A percentile compares a stretch with the other conserved stretches of the same genome.
These are phyloP conservation scores for Babesia ovata DNA, from an alignment of 169 alveolate genomes.

Conservation along the genomic window DNA sequence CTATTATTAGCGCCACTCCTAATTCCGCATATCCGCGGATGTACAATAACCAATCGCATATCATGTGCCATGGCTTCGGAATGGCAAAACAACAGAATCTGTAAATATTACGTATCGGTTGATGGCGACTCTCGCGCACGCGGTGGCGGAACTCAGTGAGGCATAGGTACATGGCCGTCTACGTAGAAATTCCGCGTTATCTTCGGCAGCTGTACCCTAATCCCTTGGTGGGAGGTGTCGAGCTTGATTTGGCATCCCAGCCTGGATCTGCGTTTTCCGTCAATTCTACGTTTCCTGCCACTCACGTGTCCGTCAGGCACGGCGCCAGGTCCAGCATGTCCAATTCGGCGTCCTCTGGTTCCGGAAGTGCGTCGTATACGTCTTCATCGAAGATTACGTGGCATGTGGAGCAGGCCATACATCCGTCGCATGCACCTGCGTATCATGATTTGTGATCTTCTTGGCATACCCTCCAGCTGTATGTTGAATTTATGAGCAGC, in stretches of 20 bases:
- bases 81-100: neutral
- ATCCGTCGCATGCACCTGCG: conserved; percentile 95
- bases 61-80: neutral
- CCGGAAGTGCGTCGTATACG: conserved; percentile 84
- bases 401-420: conserved; percentile 96
- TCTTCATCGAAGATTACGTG: conserved; percentile 92
- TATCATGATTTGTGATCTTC: neutral
- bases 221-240: conserved; percentile 81
- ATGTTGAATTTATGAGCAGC: conserved; percentile 81
- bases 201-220: conserved; percentile 85
- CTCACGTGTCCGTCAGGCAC: conserved; percentile 91
- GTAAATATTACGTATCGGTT: conserved; percentile 23
- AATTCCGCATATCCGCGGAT: no score
- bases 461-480: conserved; percentile 80
- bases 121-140: neutral
- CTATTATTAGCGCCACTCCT: neutral
- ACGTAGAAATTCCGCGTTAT: conserved; percentile 92
- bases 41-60: no score
- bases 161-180: conserved; percentile 93
- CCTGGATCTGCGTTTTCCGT: conserved; percentile 80
- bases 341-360: conserved; percentile 90
- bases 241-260: conserved; percentile 92
- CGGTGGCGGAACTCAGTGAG: conserved; percentile 80
- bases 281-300: neutral
- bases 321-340: conserved; percentile 96